phyloP scores from a whole-genome alignment of 2,329 filamentous ascomycete genomes.

The Emericellopsis atlantica region DNA sequence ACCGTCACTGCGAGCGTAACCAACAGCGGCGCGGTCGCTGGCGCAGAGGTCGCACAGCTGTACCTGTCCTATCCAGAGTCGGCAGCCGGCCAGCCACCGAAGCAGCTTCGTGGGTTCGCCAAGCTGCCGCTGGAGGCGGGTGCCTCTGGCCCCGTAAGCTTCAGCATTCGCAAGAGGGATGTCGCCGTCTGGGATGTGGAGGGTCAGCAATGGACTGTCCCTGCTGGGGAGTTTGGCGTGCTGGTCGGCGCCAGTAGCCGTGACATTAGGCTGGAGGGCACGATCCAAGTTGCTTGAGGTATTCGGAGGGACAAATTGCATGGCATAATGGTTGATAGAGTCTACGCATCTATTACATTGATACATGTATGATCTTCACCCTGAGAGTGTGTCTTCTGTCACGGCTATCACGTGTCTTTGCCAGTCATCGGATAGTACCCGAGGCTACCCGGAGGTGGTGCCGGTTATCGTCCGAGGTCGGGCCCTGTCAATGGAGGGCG shows the following conservation, averaged over 20 bases:
- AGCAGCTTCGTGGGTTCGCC: constrained; percentile 47
- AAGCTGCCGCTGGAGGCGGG: constrained; percentile 48
- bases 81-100: constrained; percentile 27
- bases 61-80: constrained; percentile 34
- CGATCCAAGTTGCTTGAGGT: constrained; percentile 12
- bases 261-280: constrained; percentile 26
- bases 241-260: constrained; percentile 32
- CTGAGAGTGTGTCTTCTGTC: too few species aligned
- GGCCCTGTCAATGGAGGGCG: too few species aligned
- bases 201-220: constrained; percentile 42
- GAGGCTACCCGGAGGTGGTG: too few species aligned
- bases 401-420: too few species aligned
- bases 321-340: too few species aligned
- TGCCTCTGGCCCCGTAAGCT: constrained; percentile 35
- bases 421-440: too few species aligned
- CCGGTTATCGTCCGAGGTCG: too few species aligned
- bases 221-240: constrained; percentile 27
- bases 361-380: too few species aligned
- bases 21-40: constrained; percentile 46
- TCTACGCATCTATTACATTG: too few species aligned
- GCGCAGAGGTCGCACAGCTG: constrained; percentile 38
- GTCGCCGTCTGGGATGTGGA: constrained; percentile 55
- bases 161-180: constrained; percentile 46
- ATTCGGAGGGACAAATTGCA: constrained; percentile 1
- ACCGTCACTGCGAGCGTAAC: constrained; percentile 46